Conservation (phyloP, 495 filamentous ascomycete genomes). For the Hyphodiscus hymeniophilus region DNA sequence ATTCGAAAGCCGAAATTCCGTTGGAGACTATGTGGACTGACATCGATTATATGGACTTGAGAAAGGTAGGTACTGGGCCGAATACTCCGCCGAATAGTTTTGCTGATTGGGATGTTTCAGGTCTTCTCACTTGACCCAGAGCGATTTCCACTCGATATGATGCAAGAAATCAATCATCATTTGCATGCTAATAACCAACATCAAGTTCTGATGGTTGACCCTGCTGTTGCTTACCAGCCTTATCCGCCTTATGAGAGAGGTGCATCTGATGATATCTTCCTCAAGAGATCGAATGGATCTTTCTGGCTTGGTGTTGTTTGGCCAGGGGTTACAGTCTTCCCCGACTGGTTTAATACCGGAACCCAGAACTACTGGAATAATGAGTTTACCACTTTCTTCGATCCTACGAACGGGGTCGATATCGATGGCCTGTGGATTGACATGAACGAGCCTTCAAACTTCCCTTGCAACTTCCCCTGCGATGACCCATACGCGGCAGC, state of each 20-base stretch:
- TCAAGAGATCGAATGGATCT: conserved; percentile 55
- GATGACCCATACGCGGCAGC: conserved; percentile 40
- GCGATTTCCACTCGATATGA: conserved; percentile 57
- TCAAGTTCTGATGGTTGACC: conserved; percentile 85
- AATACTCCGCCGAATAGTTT: background rate
- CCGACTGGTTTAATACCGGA: conserved; percentile 74
- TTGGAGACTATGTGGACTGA: conserved; percentile 89
- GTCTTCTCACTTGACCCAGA: conserved; percentile 72
- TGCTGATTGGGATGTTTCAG: conserved; percentile 11
- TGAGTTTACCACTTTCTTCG: conserved; percentile 66
- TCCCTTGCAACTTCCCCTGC: conserved; percentile 70
- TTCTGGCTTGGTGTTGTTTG: conserved; percentile 76
- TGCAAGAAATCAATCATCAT: conserved; percentile 62
- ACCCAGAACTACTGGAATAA: conserved; percentile 65
- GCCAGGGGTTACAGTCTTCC: conserved; percentile 74
- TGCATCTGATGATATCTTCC: conserved; percentile 51
- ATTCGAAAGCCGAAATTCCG: conserved; percentile 65
- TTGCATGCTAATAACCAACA: conserved; percentile 69
- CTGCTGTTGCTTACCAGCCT: conserved; percentile 57
- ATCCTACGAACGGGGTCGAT: conserved; percentile 54
- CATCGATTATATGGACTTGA: conserved; percentile 68
- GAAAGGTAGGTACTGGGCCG: conserved; percentile 30
- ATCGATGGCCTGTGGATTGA: conserved; percentile 88
- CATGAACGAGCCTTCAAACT: conserved; percentile 61
- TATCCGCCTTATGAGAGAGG: conserved; percentile 61